Percentiles rank a stretch among this genome's conserved stretches.
phyloP scores from a whole-genome alignment of 164 flowering plant species.

The Houttuynia cordata region DNA sequence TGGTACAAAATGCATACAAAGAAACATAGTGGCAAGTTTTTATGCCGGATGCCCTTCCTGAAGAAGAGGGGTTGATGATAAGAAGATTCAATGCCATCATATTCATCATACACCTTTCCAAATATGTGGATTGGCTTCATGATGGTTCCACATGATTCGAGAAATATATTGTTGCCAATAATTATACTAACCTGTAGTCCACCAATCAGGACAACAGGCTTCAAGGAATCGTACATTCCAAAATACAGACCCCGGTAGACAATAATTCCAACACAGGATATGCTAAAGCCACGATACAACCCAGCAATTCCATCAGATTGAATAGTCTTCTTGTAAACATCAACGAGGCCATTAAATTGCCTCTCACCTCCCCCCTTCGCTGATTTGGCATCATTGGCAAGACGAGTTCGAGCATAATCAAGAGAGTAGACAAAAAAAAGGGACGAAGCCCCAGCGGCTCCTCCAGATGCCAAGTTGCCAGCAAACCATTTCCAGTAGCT shows the following conservation, averaged over 20 bases:
- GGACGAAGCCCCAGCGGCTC: slow-evolving; percentile 14
- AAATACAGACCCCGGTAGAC: slow-evolving; percentile 15
- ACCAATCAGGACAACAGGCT: slow-evolving; percentile 10
- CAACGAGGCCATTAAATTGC: slow-evolving; percentile 13
- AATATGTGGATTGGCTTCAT: no score
- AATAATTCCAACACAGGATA: slow-evolving; percentile 14
- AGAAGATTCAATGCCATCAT: no score
- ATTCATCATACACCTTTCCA: no score
- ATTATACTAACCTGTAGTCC: slow-evolving; percentile 4
- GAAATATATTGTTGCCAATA: background rate
- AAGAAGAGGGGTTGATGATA: no score
- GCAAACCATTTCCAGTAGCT: slow-evolving; percentile 18
- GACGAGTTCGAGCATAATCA: slow-evolving; percentile 14
- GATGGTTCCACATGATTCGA: no score
- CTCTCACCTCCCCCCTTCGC: slow-evolving; percentile 14
- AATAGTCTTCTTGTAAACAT: slow-evolving; percentile 13
- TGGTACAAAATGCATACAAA: no score
- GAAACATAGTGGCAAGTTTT: no score
- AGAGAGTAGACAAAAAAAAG: slow-evolving; percentile 14
- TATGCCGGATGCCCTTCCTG: no score
- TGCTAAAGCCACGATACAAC: slow-evolving; percentile 14
- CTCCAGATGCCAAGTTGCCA: slow-evolving; percentile 17
- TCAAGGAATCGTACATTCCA: slow-evolving; percentile 15
- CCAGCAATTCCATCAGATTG: slow-evolving; percentile 13
- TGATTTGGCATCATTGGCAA: slow-evolving; percentile 13